phyloP scores from a whole-genome alignment of 1,284 basidiomycete genomes.

The Microbotryum lychnidis-dioicae region DNA sequence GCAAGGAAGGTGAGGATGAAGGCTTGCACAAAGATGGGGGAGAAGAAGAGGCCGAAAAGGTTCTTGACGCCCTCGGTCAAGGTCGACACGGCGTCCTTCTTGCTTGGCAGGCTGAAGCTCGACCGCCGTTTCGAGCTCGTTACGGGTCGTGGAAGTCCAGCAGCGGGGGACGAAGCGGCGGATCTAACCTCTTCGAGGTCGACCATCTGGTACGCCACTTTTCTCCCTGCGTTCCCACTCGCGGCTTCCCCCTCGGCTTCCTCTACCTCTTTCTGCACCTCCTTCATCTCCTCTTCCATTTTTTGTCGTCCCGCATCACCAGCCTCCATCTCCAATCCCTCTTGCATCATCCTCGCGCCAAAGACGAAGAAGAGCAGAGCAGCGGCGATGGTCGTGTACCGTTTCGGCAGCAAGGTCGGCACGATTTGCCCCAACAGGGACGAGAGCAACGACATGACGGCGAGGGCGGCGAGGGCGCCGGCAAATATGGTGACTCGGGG shows the following conservation, averaged over 20 bases:
- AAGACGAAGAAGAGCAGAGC: conserved; percentile 77
- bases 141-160: conserved; percentile 10
- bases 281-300: conserved; percentile 57
- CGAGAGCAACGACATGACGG: conserved; percentile 86
- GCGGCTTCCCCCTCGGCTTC: conserved; percentile 80
- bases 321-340: conserved; percentile 64
- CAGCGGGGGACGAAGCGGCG: neutral
- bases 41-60: conserved; percentile 71
- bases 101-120: conserved; percentile 6
- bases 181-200: conserved; percentile 31
- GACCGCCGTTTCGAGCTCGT: conserved; percentile 5
- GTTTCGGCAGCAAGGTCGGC: conserved; percentile 68
- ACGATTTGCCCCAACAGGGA: conserved; percentile 79
- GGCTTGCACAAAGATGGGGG: conserved; percentile 89
- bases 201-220: neutral
- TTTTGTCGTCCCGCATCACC: conserved; percentile 61
- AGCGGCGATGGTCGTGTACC: conserved; percentile 69
- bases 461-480: conserved; percentile 78
- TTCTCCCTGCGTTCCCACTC: conserved; percentile 1
- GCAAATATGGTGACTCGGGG: conserved; percentile 75
- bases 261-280: conserved; percentile 60
- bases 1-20: conserved; percentile 94
- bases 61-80: conserved; percentile 64
- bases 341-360: conserved; percentile 73
- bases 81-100: conserved; percentile 14